Evolutionary conservation across 257 asterid species (phyloP), one percentile per base, ranked within the genome.

Genomic region (Leptodermis oblonga): DNA sequence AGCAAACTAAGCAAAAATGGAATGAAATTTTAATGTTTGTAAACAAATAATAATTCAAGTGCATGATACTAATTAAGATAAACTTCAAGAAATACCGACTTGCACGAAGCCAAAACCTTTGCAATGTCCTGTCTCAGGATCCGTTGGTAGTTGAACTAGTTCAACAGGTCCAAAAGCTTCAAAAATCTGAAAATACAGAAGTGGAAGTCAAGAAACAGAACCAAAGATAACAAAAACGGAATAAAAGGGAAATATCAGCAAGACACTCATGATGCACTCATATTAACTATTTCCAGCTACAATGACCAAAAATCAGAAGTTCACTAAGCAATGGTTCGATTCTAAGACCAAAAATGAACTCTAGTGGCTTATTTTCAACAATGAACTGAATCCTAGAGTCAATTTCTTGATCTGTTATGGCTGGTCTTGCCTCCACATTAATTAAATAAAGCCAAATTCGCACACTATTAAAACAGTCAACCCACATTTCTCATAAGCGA

Each of bases 101-200:
- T 94, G 99, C 81, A 94, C 83, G 88, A 94, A 94, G 78, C 99
- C 99, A 77, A 94, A 94, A 74, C 99, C 99, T 86, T 94, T 91
- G 90, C 99, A 94, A 72, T 91, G 97, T 62, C 97, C 99, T 11
- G 99, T 88, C 81, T 94, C 99, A 42, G 99, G 96, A 77, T 94
- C 99, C 3, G 95, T 89, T 54, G 99, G 99, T 33, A 94, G 90
- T 81, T 94, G 99, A 72, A 94, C 97, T 68, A 94, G 96, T 85
- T 94, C 99, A 61, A 94, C 97, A 30, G 95, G 93, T 43, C 99
- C 99, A 86, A 94, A 94, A 25, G 97, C 95, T 87, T 91, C 99
- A 77, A 94, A 94, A 75, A 94, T 91, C 99, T 94, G 74, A 25
- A 71, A 46, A 76, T 5, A 5, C 48, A 31, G 33, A 17, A 52